Base-by-base conservation (phyloP, 345 rosid genomes). In the Mangifera indica region DNA sequence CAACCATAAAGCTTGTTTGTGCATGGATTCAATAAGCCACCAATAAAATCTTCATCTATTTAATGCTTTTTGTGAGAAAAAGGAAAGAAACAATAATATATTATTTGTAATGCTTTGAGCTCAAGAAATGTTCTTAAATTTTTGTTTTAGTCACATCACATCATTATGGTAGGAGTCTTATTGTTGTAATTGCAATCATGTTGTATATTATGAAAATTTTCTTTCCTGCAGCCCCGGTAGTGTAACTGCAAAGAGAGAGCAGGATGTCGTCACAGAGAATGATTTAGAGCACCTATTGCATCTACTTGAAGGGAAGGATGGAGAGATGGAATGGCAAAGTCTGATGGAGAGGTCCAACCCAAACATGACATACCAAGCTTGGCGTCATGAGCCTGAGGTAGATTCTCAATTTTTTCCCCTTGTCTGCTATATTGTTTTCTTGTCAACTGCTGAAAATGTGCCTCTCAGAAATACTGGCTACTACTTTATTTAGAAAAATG, bases 351-450 rank as follows among this genome's bases (percentile, higher is more conserved):
- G 78, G 56, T 80, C 88, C 74, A 89, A 93, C 40, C 86, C 93
- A 1, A 92, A 90, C 76, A 82, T 95, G 91, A 71, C 82, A 61
- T 95, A 92, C 71, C 92, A 89, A 75, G 98, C 97, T 63, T 95
- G 97, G 97, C 91, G 91, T 17, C 89, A 84, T 72, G 99, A 95
- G 70, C 96, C 98, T 52, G 86, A 84, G 92, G 97, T 94, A 82
- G 59, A 20, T 18, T 78, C 29, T 71, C 49, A 40, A 48, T 37
- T 37, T 37, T 37, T 6, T 37, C 7, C 7, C 7, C 5, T 37
- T 67, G 18, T 42, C 34, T 61, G 63, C n/a, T 70, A 44, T 34
- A 21, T 2, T 69, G 63, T 34, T 21, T 25, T 7, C 45, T 17
- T 37, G 56, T 65, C 46, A 20, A 1, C 24, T 73, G 44, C 64